Percentiles rank a stretch among this genome's conserved stretches.
phyloP scores from a whole-genome alignment of 2,329 filamentous ascomycete genomes.

The Beauveria australis region DNA sequence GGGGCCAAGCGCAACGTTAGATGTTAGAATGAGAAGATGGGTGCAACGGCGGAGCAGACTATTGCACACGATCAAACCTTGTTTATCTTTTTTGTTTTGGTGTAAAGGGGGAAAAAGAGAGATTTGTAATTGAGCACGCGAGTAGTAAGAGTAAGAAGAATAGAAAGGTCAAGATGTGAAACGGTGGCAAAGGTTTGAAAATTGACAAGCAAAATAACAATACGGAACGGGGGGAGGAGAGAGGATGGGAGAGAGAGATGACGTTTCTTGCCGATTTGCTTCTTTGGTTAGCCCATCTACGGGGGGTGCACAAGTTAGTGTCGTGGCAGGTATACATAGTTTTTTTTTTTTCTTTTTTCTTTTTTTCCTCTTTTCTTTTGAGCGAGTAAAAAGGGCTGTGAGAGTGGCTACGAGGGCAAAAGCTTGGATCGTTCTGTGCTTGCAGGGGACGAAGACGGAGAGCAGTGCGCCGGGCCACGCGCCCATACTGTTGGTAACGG shows the following conservation, averaged over 20 bases:
- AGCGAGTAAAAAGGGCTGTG: background rate
- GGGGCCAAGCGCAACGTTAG: too few relatives aligned
- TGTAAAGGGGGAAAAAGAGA: background rate
- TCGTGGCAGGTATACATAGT: too few relatives aligned
- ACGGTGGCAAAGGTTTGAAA: background rate
- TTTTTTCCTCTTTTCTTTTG: background rate
- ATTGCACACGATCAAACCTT: background rate
- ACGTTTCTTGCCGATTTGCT: background rate
- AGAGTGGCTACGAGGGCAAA: background rate
- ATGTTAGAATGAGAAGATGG: too few relatives aligned
- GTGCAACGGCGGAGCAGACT: too few relatives aligned
- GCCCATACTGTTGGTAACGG: background rate
- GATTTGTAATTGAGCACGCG: background rate
- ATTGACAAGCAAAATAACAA: background rate
- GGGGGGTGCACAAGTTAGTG: background rate
- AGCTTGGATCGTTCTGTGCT: background rate
- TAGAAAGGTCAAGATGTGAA: background rate
- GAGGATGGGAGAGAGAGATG: background rate
- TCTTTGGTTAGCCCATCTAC: background rate
- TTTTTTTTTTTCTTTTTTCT: background rate
- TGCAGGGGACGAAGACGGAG: background rate
- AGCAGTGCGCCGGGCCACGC: background rate
- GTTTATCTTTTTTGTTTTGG: background rate
- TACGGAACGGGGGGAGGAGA: background rate
- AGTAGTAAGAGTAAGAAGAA: background rate